These are phyloP conservation scores for Dissoconium aciculare DNA, from an alignment of 2,329 filamentous ascomycete genomes.

Conservation along the genomic window DNA sequence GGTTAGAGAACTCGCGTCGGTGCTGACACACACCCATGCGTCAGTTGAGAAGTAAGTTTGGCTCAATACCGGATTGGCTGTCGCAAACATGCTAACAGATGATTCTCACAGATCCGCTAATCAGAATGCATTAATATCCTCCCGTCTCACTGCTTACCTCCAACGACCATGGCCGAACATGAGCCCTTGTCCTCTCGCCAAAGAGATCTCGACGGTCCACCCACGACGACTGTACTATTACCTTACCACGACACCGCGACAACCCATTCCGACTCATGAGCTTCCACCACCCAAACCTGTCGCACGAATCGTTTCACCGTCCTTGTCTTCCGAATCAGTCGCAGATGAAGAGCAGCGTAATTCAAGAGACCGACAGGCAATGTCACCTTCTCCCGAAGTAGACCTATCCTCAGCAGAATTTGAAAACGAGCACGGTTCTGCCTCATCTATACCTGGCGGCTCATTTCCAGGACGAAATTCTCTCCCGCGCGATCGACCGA, in stretches of 20 bases:
- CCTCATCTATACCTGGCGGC: slow-evolving; percentile 47
- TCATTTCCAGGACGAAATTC: slow-evolving; percentile 42
- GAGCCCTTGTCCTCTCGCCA: slow-evolving; percentile 73
- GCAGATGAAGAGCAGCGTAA: slow-evolving; percentile 56
- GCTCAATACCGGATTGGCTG: slow-evolving; percentile 5
- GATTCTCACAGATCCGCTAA: slow-evolving; percentile 62
- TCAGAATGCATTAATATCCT: slow-evolving; percentile 87
- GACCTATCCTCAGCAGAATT: slow-evolving; percentile 80
- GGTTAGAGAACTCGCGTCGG: slow-evolving; percentile 78
- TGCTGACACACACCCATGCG: slow-evolving; percentile 60
- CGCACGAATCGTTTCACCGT: slow-evolving; percentile 62
- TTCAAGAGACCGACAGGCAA: slow-evolving; percentile 43
- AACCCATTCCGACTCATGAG: slow-evolving; percentile 55
- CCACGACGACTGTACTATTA: slow-evolving; percentile 95
- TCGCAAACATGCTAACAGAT: slow-evolving; percentile 21
- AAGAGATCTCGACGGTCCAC: slow-evolving; percentile 83
- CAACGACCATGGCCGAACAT: slow-evolving; percentile 69
- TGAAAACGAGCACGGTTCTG: slow-evolving; percentile 48
- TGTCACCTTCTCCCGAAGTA: slow-evolving; percentile 85
- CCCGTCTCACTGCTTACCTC: slow-evolving; percentile 74
- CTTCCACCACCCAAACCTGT: slow-evolving; percentile 21
- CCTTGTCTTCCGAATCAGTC: slow-evolving; percentile 57
- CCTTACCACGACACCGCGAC: slow-evolving; percentile 73
- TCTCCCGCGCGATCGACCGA: slow-evolving; percentile 26
- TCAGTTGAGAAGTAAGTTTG: slow-evolving; percentile 77